Evolutionary conservation across 1,284 basidiomycete genomes (phyloP), one percentile per base, ranked within the genome.

Genomic region (Lentinula novae-zelandiae): DNA sequence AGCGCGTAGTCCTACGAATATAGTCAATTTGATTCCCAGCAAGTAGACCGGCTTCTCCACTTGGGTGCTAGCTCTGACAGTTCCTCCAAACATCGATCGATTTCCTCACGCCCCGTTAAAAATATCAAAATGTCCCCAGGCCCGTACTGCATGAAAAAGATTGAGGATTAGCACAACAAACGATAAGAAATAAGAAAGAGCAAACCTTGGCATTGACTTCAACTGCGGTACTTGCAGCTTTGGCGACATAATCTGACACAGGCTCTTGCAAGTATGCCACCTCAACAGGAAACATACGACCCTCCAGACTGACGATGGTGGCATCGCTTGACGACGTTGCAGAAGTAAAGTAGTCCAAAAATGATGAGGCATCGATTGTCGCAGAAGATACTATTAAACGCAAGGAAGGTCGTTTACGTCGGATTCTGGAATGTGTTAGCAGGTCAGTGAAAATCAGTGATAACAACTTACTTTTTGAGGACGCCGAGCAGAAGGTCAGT

Each of bases 91-190:
- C 90, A 95, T 36, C 83, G 78, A 51, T 99, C 95, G 55, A 99
- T 99, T 69, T 99, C 97, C 68, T 99, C 96, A 60, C 96, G 82
- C n/a, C 97, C 95, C 0, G 97, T 96, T 53, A 98, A 73, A 71
- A 99, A 99, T 3, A 98, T 87, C 10, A 99, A 82, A 46, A 99
- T 85, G 73, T 98, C 96, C 0, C 96, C 96, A 1, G 86, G 80
- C 67, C 85, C 83, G 77, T 90, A 85, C 79, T 87, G 63, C 51
- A 42, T 27, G 27, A 33, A 38, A 57, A 55, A 49, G 20, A 53
- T 58, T 48, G 46, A 56, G 33, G 60, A 56, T 54, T 65, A 22
- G 27, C 27, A 27, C 27, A 27, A 22, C 2, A 22, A 27, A 27
- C 0, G 9, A 20, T 22, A 44, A 5, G 44, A 51, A 44, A 38